Evolutionary conservation across 2,329 filamentous ascomycete genomes (phyloP).

Genomic region (Pyrenochaeta sp.): DNA sequence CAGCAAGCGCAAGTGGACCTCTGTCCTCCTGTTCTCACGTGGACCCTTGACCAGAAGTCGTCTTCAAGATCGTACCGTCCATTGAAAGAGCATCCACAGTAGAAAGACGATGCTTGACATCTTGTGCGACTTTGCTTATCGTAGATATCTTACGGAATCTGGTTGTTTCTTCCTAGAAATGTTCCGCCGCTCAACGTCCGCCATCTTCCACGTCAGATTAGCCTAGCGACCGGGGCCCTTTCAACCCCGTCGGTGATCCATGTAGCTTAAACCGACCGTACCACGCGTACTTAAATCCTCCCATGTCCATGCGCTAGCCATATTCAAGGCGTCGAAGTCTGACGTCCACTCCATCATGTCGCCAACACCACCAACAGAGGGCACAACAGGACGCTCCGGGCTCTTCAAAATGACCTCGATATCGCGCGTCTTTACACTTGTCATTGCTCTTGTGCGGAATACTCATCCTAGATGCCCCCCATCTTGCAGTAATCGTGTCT

Average conservation of each 20-base stretch:
- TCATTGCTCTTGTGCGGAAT: constrained; percentile 13
- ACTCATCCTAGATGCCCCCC: neutral
- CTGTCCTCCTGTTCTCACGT: too few species aligned
- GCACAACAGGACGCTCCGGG: constrained; percentile 2
- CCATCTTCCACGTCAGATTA: neutral
- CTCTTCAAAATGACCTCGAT: constrained; percentile 6
- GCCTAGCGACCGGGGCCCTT: neutral
- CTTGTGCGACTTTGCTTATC: neutral
- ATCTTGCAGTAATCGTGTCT: constrained; percentile 1
- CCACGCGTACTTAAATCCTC: constrained; percentile 2
- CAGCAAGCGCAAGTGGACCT: too few species aligned
- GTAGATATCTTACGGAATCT: neutral
- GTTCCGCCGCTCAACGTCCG: neutral
- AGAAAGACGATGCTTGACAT: neutral
- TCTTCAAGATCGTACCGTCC: too few species aligned
- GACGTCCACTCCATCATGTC: constrained; percentile 8
- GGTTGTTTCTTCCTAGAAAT: neutral
- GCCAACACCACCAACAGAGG: constrained; percentile 4
- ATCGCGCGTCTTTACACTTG: constrained; percentile 4
- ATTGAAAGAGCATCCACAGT: neutral
- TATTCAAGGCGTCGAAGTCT: neutral
- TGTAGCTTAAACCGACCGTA: neutral
- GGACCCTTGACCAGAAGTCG: too few species aligned
- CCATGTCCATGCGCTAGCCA: neutral
- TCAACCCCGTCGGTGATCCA: neutral